Percentiles rank a stretch among this genome's conserved stretches.
These are phyloP conservation scores for Ophiocordyceps robertsii DNA, from an alignment of 2,329 filamentous ascomycete species.

Conservation along the genomic window DNA sequence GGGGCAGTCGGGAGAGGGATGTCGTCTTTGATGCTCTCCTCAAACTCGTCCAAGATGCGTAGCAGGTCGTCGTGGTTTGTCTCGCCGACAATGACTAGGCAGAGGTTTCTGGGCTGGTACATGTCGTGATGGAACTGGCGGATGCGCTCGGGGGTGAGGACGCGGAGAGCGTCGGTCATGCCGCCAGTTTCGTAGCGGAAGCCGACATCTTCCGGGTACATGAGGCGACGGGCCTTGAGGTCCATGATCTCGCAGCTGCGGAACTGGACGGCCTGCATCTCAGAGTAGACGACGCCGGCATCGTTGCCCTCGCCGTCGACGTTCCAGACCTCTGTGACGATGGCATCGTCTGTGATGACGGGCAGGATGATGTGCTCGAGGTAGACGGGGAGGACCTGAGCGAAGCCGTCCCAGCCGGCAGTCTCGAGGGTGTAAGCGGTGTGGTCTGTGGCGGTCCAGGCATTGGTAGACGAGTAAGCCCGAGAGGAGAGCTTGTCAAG, in stretches of 20 bases:
- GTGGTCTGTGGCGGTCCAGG: slow-evolving; percentile 93
- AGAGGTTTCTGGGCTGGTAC: slow-evolving; percentile 96
- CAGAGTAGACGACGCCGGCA: slow-evolving; percentile 93
- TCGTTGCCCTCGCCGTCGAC: slow-evolving; percentile 88
- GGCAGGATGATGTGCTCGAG: slow-evolving; percentile 88
- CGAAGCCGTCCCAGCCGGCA: slow-evolving; percentile 93
- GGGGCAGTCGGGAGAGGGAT: slow-evolving; percentile 63
- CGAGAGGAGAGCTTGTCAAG: slow-evolving; percentile 88
- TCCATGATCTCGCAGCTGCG: slow-evolving; percentile 78
- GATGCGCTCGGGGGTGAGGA: slow-evolving; percentile 78
- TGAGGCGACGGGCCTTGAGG: slow-evolving; percentile 59
- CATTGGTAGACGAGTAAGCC: slow-evolving; percentile 88
- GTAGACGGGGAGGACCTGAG: slow-evolving; percentile 87
- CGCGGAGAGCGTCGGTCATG: slow-evolving; percentile 82
- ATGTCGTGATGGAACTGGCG: slow-evolving; percentile 90
- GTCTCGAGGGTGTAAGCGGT: slow-evolving; percentile 93
- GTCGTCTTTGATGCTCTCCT: slow-evolving; percentile 70
- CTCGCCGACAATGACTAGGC: slow-evolving; percentile 83
- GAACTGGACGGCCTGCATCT: slow-evolving; percentile 96
- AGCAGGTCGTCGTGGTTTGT: slow-evolving; percentile 72
- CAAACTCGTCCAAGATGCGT: slow-evolving; percentile 73
- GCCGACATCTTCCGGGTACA: slow-evolving; percentile 81
- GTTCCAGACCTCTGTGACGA: slow-evolving; percentile 93
- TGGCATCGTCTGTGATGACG: slow-evolving; percentile 82
- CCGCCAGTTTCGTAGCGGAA: slow-evolving; percentile 98